Percentiles rank a stretch among this genome's conserved stretches.
These are phyloP conservation scores for Fusarium sp. DNA, from an alignment of 2,329 filamentous ascomycete genomes.

Conservation along the genomic window DNA sequence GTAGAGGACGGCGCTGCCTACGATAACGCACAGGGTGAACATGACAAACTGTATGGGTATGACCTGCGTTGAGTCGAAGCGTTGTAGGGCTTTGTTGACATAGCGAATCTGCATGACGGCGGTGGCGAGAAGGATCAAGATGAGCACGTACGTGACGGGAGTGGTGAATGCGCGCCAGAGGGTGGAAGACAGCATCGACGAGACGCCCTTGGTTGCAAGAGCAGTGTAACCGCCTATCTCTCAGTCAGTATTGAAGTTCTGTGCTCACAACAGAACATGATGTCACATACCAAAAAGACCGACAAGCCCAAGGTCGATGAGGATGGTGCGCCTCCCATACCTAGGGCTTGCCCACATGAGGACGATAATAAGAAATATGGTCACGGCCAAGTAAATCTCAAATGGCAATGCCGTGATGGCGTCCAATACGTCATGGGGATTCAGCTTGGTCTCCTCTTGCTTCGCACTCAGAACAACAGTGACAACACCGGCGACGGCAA, in stretches of 20 bases:
- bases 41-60: conserved; percentile 98
- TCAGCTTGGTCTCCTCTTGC: conserved; percentile 88
- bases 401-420: conserved; percentile 91
- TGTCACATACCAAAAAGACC: conserved; percentile 83
- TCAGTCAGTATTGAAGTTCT: conserved; percentile 22
- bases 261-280: conserved; percentile 4
- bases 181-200: conserved; percentile 92
- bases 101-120: conserved; percentile 98
- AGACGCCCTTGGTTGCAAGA: conserved; percentile 94
- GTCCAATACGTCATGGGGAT: conserved; percentile 89
- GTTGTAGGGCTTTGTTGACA: conserved; percentile 86
- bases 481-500: conserved; percentile 89
- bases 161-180: conserved; percentile 91
- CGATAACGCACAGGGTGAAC: conserved; percentile 94
- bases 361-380: conserved; percentile 75
- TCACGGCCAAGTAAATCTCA: conserved; percentile 88
- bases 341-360: conserved; percentile 86
- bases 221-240: conserved; percentile 89
- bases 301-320: conserved; percentile 94
- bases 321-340: conserved; percentile 86
- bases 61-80: conserved; percentile 97
- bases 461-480: conserved; percentile 93
- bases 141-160: conserved; percentile 89
- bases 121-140: conserved; percentile 82
- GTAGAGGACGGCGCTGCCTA: conserved; percentile 93